Percentiles rank a stretch among this genome's conserved stretches.
Evolutionary conservation across 495 filamentous ascomycete genomes (phyloP).

Genomic region (Melanomma pulvis-pyrius): DNA sequence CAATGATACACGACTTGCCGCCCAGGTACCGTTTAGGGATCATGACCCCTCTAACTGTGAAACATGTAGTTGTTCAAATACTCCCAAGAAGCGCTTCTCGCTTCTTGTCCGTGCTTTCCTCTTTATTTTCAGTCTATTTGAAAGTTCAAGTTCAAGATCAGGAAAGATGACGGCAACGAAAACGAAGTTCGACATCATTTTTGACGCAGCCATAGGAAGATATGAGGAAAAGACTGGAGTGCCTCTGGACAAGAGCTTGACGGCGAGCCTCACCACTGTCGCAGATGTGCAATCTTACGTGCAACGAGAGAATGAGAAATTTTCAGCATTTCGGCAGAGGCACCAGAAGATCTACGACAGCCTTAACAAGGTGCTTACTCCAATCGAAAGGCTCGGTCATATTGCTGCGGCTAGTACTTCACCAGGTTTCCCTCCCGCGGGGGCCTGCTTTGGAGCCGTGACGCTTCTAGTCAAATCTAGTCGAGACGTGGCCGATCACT

Average conservation of each 20-base stretch:
- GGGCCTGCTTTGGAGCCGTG: background rate
- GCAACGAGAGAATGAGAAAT: background rate
- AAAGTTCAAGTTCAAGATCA: too few relatives aligned
- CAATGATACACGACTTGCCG: too few relatives aligned
- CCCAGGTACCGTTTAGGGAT: too few relatives aligned
- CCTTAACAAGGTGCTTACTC: background rate
- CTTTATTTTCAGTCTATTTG: too few relatives aligned
- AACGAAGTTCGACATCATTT: conserved; percentile 7
- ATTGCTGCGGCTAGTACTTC: background rate
- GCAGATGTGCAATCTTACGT: background rate
- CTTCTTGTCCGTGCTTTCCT: too few relatives aligned
- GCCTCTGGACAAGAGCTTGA: background rate
- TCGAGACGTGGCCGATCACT: background rate
- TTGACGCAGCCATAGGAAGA: background rate
- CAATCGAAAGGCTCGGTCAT: background rate
- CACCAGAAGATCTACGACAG: background rate
- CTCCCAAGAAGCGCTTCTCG: too few relatives aligned
- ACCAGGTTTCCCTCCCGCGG: background rate
- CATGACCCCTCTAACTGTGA: too few relatives aligned
- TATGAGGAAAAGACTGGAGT: conserved; percentile 4
- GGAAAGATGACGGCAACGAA: background rate
- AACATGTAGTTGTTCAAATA: too few relatives aligned
- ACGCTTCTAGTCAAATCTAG: background rate
- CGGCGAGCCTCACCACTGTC: background rate
- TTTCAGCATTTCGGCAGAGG: background rate